These are phyloP conservation scores for Orbilia ellipsospora DNA, from an alignment of 2,329 filamentous ascomycete species.

Conservation along the genomic window DNA sequence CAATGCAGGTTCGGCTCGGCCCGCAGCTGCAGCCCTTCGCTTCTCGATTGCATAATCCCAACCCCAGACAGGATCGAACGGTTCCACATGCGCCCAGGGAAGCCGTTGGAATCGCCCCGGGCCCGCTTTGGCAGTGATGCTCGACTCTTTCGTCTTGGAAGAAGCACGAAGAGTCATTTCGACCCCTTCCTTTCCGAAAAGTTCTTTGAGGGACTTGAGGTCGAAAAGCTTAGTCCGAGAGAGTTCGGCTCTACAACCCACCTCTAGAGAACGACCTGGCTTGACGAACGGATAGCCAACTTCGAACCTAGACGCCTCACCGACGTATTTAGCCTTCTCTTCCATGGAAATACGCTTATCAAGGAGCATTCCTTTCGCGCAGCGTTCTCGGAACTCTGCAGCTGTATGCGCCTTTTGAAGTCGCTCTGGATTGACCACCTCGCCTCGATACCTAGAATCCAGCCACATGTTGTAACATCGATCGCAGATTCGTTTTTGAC, in stretches of 20 bases:
- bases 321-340: slow-evolving; percentile 28
- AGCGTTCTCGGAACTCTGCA: slow-evolving; percentile 35
- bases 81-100: slow-evolving; percentile 14
- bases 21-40: slow-evolving; percentile 51
- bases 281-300: slow-evolving; percentile 7
- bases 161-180: slow-evolving; percentile 25
- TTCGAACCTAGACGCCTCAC: slow-evolving; percentile 23
- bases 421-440: slow-evolving; percentile 5
- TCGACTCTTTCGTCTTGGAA: slow-evolving; percentile 52
- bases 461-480: slow-evolving; percentile 42
- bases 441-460: slow-evolving; percentile 30
- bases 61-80: slow-evolving; percentile 33
- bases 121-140: slow-evolving; percentile 56
- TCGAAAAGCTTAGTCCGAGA: slow-evolving; percentile 12
- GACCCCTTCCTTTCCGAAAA: slow-evolving; percentile 45
- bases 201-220: slow-evolving; percentile 9
- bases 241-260: slow-evolving; percentile 11
- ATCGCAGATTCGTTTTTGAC: slow-evolving; percentile 34
- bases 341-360: slow-evolving; percentile 1
- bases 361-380: slow-evolving; percentile 18
- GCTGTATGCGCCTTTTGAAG: slow-evolving; percentile 42
- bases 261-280: not conserved
- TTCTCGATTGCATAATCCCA: slow-evolving; percentile 46
- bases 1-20: slow-evolving; percentile 53
- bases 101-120: slow-evolving; percentile 54